Evolutionary conservation across 2,329 filamentous ascomycete genomes (phyloP).

Genomic region (Phaeophleospora eucalypticola): DNA sequence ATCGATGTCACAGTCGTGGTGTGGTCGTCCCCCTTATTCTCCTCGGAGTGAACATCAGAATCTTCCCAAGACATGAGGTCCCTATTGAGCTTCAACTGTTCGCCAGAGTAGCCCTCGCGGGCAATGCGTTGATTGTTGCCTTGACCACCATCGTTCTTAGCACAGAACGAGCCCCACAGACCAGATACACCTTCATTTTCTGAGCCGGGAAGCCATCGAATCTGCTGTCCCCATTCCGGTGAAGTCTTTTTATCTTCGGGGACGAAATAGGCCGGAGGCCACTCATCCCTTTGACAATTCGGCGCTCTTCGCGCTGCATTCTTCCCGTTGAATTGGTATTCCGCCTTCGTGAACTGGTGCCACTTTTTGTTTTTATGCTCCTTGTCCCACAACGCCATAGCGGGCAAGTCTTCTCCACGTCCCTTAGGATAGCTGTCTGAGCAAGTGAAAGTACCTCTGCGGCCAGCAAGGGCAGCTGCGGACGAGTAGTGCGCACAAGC

Average conservation of each 20-base stretch:
- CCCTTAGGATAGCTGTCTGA: not conserved
- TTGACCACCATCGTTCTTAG: slow-evolving; percentile 6
- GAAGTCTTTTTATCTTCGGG: not conserved
- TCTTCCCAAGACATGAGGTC: not conserved
- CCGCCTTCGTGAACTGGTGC: not conserved
- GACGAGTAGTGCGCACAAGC: slow-evolving; percentile 6
- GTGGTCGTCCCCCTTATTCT: not conserved
- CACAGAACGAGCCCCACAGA: slow-evolving; percentile 1
- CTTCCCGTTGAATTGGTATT: not conserved
- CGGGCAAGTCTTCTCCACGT: not conserved
- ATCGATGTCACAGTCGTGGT: not conserved
- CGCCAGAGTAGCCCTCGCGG: not conserved
- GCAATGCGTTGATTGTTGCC: slow-evolving; percentile 1
- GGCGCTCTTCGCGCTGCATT: too few relatives aligned
- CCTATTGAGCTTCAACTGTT: not conserved
- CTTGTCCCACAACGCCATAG: not conserved
- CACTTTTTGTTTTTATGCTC: not conserved
- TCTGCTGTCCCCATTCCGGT: slow-evolving; percentile 6
- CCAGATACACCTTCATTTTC: slow-evolving; percentile 3
- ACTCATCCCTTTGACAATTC: slow-evolving; percentile 6
- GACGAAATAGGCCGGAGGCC: slow-evolving; percentile 8
- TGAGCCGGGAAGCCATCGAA: slow-evolving; percentile 4
- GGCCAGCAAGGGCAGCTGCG: not conserved
- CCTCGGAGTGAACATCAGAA: not conserved
- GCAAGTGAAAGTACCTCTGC: not conserved